phyloP scores from a whole-genome alignment of 768 basidiomycete genomes.

The Mycena crocata region DNA sequence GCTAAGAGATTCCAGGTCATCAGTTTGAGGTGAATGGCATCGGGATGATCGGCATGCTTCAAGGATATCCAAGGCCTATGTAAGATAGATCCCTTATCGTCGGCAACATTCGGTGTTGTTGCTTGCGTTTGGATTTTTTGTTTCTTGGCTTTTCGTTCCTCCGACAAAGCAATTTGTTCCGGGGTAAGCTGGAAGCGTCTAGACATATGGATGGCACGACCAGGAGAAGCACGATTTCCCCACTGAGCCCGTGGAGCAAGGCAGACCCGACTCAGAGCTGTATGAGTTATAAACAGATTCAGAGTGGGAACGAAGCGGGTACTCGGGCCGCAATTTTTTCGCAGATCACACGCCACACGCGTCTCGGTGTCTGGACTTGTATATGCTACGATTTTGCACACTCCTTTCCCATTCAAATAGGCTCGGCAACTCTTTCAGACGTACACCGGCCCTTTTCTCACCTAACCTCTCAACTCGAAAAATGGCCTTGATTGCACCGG shows the following conservation, averaged over 20 bases:
- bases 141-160: conserved; percentile 63
- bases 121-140: conserved; percentile 37
- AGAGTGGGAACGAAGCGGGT: background rate
- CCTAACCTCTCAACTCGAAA: conserved; percentile 33
- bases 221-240: background rate
- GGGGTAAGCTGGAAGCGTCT: conserved; percentile 51
- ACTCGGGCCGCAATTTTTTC: background rate
- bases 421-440: conserved; percentile 24
- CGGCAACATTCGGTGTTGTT: background rate
- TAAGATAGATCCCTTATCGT: conserved; percentile 42
- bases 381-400: conserved; percentile 52
- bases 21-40: conserved; percentile 58
- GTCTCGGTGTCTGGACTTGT: conserved; percentile 20
- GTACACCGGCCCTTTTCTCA: conserved; percentile 23
- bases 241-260: background rate
- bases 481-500: conserved; percentile 45
- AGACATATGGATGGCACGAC: conserved; percentile 25
- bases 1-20: conserved; percentile 91
- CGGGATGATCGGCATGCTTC: conserved; percentile 33
- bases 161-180: conserved; percentile 67
- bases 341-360: conserved; percentile 1
- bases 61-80: conserved; percentile 56
- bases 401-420: conserved; percentile 17
- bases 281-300: background rate
- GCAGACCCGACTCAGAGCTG: background rate